Percentiles rank a stretch among this genome's conserved stretches.
Evolutionary conservation across 306 rosid species (phyloP).

Genomic region (Ceratonia siliqua): DNA sequence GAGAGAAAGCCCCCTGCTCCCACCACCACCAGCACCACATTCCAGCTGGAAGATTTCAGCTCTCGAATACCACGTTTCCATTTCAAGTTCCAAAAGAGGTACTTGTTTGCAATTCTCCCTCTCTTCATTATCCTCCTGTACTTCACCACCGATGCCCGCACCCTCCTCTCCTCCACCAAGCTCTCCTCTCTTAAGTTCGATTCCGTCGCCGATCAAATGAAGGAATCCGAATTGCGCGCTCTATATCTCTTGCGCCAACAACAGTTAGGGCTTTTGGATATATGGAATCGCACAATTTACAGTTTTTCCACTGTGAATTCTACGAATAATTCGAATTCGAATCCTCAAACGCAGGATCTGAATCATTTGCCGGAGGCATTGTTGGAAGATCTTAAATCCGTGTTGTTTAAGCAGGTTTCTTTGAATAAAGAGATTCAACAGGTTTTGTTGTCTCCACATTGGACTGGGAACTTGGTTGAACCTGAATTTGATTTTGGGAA

Average conservation of each 20-base stretch:
- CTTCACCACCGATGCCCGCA: conserved; percentile 50
- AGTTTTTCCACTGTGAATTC: conserved; percentile 30
- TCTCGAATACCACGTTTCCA: conserved; percentile 42
- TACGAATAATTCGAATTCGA: conserved; percentile 24
- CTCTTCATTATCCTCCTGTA: conserved; percentile 46
- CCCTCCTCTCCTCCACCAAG: conserved; percentile 51
- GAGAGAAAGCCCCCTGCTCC: conserved; percentile 40
- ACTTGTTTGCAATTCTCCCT: conserved; percentile 60
- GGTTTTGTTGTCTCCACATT: conserved; percentile 55
- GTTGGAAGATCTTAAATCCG: conserved; percentile 44
- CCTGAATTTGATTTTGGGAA: conserved; percentile 35
- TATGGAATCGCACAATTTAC: conserved; percentile 52
- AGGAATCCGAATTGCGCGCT: conserved; percentile 72
- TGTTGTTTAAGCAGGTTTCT: conserved; percentile 59
- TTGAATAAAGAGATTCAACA: conserved; percentile 73
- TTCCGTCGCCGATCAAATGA: conserved; percentile 42
- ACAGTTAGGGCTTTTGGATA: conserved; percentile 55
- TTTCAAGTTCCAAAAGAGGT: conserved; percentile 45
- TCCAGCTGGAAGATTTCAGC: conserved; percentile 50
- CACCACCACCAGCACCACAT: conserved; percentile 33
- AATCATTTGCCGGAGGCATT: neutral
- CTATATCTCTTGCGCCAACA: conserved; percentile 67
- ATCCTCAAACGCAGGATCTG: conserved; percentile 15
- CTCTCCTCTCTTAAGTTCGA: conserved; percentile 30
- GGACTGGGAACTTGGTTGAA: conserved; percentile 34